Evolutionary conservation across 2,329 filamentous ascomycete genomes (phyloP).

Genomic region (Colletotrichum melonis): DNA sequence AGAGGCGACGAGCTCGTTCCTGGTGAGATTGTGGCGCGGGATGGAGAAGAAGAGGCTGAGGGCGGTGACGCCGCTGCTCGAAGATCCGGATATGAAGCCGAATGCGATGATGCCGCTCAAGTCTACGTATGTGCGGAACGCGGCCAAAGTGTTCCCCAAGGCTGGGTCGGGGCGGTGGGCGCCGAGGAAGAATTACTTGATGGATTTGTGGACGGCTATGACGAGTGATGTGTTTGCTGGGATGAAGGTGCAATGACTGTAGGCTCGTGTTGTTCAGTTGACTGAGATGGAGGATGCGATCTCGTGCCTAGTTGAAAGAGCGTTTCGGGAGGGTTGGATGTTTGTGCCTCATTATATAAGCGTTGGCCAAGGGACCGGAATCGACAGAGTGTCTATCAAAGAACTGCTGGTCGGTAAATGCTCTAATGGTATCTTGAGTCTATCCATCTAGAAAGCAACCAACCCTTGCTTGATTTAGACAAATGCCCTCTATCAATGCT

Average conservation of each 20-base stretch:
- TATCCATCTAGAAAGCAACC: background rate
- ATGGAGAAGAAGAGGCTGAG: slow-evolving; percentile 57
- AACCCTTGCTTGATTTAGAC: background rate
- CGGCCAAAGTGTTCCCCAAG: slow-evolving; percentile 55
- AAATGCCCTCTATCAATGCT: background rate
- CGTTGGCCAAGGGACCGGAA: background rate
- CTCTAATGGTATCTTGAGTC: background rate
- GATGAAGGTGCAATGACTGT: background rate
- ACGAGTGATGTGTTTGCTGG: slow-evolving; percentile 10
- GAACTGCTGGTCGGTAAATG: background rate
- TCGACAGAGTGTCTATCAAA: background rate
- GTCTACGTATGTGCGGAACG: slow-evolving; percentile 62
- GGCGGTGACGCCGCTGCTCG: slow-evolving; percentile 56
- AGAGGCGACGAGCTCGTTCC: slow-evolving; percentile 62
- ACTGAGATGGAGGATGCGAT: background rate
- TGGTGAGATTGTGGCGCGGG: slow-evolving; percentile 60
- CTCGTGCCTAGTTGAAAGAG: background rate
- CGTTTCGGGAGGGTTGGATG: too few relatives aligned
- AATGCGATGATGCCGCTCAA: slow-evolving; percentile 55
- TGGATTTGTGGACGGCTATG: slow-evolving; percentile 18
- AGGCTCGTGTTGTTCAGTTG: too few relatives aligned
- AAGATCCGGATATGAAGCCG: slow-evolving; percentile 50
- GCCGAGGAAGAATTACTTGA: slow-evolving; percentile 7
- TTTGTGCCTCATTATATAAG: background rate
- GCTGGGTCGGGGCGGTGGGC: slow-evolving; percentile 50